A percentile compares a stretch with the other conserved stretches of the same genome.
Conservation (phyloP, 2,329 filamentous ascomycete genomes). For the Fusarium sp. region DNA sequence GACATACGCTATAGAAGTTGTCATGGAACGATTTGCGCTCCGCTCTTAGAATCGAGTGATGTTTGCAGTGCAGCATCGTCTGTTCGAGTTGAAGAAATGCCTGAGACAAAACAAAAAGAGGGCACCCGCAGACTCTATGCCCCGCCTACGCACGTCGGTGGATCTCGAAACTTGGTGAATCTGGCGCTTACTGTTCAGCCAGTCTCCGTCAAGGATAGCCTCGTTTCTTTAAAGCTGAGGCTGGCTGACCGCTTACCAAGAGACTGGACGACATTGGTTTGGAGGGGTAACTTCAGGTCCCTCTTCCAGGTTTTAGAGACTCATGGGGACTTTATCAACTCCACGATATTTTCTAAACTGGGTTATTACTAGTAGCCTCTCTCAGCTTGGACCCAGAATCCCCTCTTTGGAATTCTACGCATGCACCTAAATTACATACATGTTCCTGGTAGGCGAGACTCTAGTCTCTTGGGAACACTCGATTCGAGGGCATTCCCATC, state of each 20-base stretch:
- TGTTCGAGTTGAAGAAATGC: constrained; percentile 8
- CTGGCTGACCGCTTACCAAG: constrained; percentile 45
- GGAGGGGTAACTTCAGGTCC: constrained; percentile 23
- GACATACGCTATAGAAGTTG: constrained; percentile 24
- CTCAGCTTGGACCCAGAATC: constrained; percentile 1
- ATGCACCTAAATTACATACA: constrained; percentile 9
- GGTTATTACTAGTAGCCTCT: neutral
- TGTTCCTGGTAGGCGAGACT: constrained; percentile 4
- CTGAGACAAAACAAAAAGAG: constrained; percentile 26
- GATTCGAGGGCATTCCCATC: constrained; percentile 12
- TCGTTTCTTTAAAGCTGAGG: constrained; percentile 43
- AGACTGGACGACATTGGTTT: constrained; percentile 38
- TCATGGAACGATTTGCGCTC: constrained; percentile 39
- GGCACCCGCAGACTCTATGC: constrained; percentile 27
- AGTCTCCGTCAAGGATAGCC: constrained; percentile 44
- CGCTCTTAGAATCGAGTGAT: constrained; percentile 14
- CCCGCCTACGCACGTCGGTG: constrained; percentile 31
- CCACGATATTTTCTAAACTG: constrained; percentile 21
- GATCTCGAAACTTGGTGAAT: constrained; percentile 27
- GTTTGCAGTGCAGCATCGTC: neutral
- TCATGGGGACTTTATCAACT: neutral
- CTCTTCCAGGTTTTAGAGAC: constrained; percentile 27
- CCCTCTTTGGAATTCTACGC: constrained; percentile 9
- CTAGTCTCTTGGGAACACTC: neutral
- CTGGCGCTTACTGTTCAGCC: constrained; percentile 23